These are phyloP conservation scores for Papiliotrema fonsecae DNA, from an alignment of 1,284 basidiomycete genomes.

Conservation along the genomic window DNA sequence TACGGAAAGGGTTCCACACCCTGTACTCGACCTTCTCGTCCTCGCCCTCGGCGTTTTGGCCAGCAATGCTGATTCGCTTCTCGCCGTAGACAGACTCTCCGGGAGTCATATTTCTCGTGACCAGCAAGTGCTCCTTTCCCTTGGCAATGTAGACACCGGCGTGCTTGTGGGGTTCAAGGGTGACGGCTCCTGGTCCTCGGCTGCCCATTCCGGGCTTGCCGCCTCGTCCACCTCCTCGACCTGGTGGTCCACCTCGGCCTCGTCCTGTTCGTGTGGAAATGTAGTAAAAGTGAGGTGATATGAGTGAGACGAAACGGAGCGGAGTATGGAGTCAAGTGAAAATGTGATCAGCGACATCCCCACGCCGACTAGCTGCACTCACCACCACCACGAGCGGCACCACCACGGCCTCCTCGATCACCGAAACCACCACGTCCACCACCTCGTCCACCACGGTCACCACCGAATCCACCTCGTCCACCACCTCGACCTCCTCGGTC, in stretches of 20 bases:
- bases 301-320: background rate
- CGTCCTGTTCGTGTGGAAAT: constrained; percentile 42
- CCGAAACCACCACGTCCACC: constrained; percentile 48
- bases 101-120: constrained; percentile 96
- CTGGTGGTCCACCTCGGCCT: constrained; percentile 50
- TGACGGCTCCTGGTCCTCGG: constrained; percentile 73
- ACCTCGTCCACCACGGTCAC: constrained; percentile 37
- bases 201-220: constrained; percentile 53
- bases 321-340: no score
- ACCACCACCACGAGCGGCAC: background rate
- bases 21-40: constrained; percentile 93
- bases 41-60: constrained; percentile 56
- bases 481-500: constrained; percentile 44
- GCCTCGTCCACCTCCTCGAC: constrained; percentile 50
- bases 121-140: constrained; percentile 88
- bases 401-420: constrained; percentile 34
- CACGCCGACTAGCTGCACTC: no score
- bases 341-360: no score
- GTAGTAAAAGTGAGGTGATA: background rate
- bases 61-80: constrained; percentile 84
- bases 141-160: constrained; percentile 89
- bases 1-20: constrained; percentile 99
- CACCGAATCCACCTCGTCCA: constrained; percentile 44
- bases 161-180: constrained; percentile 95
- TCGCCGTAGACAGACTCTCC: constrained; percentile 98